Base-by-base conservation (phyloP, 208 protist genomes). In the Crithidia expoeki region DNA sequence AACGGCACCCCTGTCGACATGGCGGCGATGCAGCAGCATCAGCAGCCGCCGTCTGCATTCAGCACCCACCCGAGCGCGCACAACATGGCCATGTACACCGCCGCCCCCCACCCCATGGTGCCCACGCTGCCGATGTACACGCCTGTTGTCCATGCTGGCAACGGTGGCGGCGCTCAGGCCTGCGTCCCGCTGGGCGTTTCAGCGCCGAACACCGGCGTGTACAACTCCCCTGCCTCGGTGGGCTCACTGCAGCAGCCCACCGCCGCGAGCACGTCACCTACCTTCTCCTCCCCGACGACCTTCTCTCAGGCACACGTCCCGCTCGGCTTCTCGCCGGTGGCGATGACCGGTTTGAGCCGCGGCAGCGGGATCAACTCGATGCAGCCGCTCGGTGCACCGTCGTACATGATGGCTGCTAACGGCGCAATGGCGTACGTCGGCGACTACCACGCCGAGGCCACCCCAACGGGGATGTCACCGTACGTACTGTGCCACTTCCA, bases 401-500 rank as follows among this genome's bases (percentile, higher is more conserved):
- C 72, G 34, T 77, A 72, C 64, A 51, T 77, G 57, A 9, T 77
- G n/a, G 57, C 72, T 14, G 38, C 33, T 42, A 33, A 57, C 23
- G 50, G 40, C 32, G 34, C 49, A 10, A 36, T 53, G 52, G 38
- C 64, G 1, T 72, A 62, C 50, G 62, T 60, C 11, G 34, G 33
- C 23, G 72, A 71, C 33, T 70, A 72, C 58, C 49, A 44, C 28
- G n/a, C 50, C 38, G 72, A 77, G 9, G 38, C 55, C n/a, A 47
- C 57, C 1, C 50, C 72, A 9, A 7, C 32, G 10, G 64, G 58
- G 23, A 67, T 77, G 47, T 49, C 72, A 33, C 64, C 72, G 36
- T 77, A 72, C 36, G 59, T 77, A 21, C 25, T 77, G 30, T 77
- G 64, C 40, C 72, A 71, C 40, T 71, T 77, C 44, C 72, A 60